Conservation (phyloP, 495 filamentous ascomycete species). For the Trichoderma parareesei region DNA sequence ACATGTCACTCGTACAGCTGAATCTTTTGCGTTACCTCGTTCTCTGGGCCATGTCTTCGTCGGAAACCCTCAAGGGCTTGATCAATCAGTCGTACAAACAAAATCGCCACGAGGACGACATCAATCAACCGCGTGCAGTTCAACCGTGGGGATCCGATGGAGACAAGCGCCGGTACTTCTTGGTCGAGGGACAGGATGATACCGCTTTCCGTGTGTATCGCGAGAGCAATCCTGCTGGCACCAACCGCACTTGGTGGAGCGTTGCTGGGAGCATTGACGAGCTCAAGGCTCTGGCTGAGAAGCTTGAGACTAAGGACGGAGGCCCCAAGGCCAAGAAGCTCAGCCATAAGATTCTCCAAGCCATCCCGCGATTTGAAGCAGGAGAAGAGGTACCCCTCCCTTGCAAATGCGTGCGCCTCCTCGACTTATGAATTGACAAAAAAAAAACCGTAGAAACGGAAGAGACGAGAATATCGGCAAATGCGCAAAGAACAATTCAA, state of each 20-base stretch:
- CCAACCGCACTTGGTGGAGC: constrained; percentile 81
- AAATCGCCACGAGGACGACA: constrained; percentile 78
- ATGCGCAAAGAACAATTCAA: constrained; percentile 79
- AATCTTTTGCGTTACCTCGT: constrained; percentile 73
- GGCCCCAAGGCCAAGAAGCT: constrained; percentile 69
- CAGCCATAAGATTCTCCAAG: constrained; percentile 65
- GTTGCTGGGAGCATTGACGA: constrained; percentile 88
- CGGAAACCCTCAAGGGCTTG: constrained; percentile 69
- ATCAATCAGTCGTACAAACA: constrained; percentile 89
- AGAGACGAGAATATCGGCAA: constrained; percentile 82
- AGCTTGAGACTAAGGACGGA: constrained; percentile 64
- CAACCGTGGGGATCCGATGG: constrained; percentile 92
- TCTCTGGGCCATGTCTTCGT: constrained; percentile 84
- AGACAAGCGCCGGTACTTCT: constrained; percentile 83
- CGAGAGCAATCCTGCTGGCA: constrained; percentile 76
- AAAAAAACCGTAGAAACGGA: constrained; percentile 59
- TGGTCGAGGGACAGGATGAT: constrained; percentile 91
- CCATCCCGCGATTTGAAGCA: constrained; percentile 89
- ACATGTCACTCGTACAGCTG: constrained; percentile 46
- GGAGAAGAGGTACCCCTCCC: constrained; percentile 66
- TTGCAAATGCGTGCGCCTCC: neutral
- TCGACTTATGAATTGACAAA: neutral
- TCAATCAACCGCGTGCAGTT: constrained; percentile 86
- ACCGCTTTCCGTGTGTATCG: constrained; percentile 91
- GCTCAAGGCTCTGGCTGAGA: constrained; percentile 61